Percentiles rank a stretch among this genome's conserved stretches.
Conservation (phyloP, 306 rosid species). For the Prunus salicina region DNA sequence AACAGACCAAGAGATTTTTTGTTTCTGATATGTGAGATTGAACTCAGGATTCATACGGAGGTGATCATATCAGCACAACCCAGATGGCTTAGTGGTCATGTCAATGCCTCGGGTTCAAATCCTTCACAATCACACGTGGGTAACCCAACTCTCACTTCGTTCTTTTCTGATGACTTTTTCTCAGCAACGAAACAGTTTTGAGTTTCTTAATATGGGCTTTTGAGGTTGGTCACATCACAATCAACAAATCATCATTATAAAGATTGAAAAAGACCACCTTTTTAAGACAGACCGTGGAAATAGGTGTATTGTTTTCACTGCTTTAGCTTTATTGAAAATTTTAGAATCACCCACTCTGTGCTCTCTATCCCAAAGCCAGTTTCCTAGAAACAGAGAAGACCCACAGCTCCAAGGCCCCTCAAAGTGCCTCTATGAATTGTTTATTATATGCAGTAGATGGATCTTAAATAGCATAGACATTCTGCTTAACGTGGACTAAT, state of each 20-base stretch:
- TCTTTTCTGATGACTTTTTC: not conserved
- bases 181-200: not conserved
- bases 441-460: not conserved
- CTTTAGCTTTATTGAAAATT: too few relatives aligned
- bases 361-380: too few relatives aligned
- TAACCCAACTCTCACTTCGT: not conserved
- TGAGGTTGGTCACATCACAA: not conserved
- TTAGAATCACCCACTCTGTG: not conserved
- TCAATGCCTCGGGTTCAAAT: slow-evolving; percentile 25
- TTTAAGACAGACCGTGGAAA: not conserved
- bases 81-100: slow-evolving; percentile 50
- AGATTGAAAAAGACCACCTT: too few relatives aligned
- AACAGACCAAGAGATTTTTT: slow-evolving; percentile 6
- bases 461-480: not conserved
- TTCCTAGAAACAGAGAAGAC: not conserved
- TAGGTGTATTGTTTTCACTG: not conserved
- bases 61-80: slow-evolving; percentile 73
- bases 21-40: slow-evolving; percentile 1
- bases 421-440: not conserved
- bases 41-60: slow-evolving; percentile 64
- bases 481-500: slow-evolving; percentile 4
- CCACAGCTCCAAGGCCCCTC: not conserved
- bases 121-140: slow-evolving; percentile 29
- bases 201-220: not conserved
- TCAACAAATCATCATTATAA: not conserved